Conservation (phyloP, 768 basidiomycete species). For the Glaciozyma antarctica region DNA sequence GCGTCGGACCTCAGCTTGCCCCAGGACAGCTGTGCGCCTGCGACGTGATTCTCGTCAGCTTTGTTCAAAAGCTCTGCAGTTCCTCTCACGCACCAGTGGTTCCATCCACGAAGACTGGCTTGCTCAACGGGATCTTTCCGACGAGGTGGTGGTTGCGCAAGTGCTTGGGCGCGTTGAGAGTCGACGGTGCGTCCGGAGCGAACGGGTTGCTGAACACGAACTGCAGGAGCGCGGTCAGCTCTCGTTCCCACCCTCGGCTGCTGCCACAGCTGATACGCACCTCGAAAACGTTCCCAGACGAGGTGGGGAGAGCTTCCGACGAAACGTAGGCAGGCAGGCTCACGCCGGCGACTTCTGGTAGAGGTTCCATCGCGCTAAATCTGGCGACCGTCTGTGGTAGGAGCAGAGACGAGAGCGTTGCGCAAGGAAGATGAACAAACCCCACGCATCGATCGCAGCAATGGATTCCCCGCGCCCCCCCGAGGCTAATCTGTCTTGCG, state of each 20-base stretch:
- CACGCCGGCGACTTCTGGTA: too few relatives aligned
- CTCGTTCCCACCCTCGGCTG: neutral
- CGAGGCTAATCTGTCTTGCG: too few relatives aligned
- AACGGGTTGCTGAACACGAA: constrained; percentile 31
- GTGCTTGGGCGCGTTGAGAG: constrained; percentile 13
- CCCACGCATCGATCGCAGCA: too few relatives aligned
- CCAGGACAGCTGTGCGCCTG: constrained; percentile 7
- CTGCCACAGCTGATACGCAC: too few relatives aligned
- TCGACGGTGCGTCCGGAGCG: constrained; percentile 11
- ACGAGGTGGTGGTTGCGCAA: constrained; percentile 2
- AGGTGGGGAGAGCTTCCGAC: neutral
- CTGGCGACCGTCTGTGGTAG: too few relatives aligned
- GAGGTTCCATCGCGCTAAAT: too few relatives aligned
- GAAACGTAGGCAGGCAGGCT: neutral
- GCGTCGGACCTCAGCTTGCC: constrained; percentile 21
- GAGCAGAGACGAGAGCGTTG: too few relatives aligned
- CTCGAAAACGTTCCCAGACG: neutral
- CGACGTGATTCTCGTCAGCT: neutral
- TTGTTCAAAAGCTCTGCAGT: too few relatives aligned
- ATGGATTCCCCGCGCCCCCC: too few relatives aligned
- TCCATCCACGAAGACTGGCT: constrained; percentile 24
- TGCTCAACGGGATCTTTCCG: constrained; percentile 13
- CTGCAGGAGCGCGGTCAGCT: constrained; percentile 9
- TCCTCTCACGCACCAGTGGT: constrained; percentile 13
- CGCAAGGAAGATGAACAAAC: too few relatives aligned